These are phyloP conservation scores for Alternaria tenuissima DNA, from an alignment of 2,329 filamentous ascomycete species.

Conservation along the genomic window DNA sequence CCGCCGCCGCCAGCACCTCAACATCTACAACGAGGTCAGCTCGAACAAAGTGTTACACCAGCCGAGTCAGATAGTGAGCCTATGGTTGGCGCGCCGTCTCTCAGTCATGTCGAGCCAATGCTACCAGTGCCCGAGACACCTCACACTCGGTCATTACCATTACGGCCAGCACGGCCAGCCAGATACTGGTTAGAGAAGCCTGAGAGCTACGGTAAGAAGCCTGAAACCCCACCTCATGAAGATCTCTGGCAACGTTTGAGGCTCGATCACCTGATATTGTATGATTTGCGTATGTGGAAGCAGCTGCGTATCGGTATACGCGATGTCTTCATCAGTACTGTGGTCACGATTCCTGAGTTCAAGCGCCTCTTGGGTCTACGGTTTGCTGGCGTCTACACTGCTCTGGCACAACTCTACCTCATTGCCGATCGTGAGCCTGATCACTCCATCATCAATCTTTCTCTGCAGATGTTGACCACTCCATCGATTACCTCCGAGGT, in stretches of 20 bases:
- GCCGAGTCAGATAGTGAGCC: slow-evolving; percentile 78
- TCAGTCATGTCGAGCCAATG: slow-evolving; percentile 70
- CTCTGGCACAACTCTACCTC: slow-evolving; percentile 90
- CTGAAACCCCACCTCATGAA: slow-evolving; percentile 75
- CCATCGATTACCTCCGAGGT: slow-evolving; percentile 96
- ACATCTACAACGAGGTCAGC: slow-evolving; percentile 48
- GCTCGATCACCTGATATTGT: slow-evolving; percentile 92
- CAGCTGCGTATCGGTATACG: slow-evolving; percentile 88
- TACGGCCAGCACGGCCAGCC: slow-evolving; percentile 70
- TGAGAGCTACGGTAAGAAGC: slow-evolving; percentile 68
- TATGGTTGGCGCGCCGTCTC: slow-evolving; percentile 64
- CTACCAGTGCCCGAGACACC: slow-evolving; percentile 85
- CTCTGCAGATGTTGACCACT: slow-evolving; percentile 94
- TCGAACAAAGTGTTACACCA: slow-evolving; percentile 70
- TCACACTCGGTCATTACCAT: slow-evolving; percentile 51
- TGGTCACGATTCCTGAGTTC: slow-evolving; percentile 94
- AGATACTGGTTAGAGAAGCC: slow-evolving; percentile 89
- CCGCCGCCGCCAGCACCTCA: slow-evolving; percentile 33
- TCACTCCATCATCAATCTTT: slow-evolving; percentile 98
- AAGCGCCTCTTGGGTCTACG: slow-evolving; percentile 91
- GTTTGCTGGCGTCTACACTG: slow-evolving; percentile 95
- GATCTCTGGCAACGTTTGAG: slow-evolving; percentile 89
- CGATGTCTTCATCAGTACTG: slow-evolving; percentile 93
- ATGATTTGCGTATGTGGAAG: slow-evolving; percentile 96
- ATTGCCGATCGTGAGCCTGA: slow-evolving; percentile 96